These are phyloP conservation scores for Emergomyces africanus DNA, from an alignment of 2,329 filamentous ascomycete species.

Conservation along the genomic window DNA sequence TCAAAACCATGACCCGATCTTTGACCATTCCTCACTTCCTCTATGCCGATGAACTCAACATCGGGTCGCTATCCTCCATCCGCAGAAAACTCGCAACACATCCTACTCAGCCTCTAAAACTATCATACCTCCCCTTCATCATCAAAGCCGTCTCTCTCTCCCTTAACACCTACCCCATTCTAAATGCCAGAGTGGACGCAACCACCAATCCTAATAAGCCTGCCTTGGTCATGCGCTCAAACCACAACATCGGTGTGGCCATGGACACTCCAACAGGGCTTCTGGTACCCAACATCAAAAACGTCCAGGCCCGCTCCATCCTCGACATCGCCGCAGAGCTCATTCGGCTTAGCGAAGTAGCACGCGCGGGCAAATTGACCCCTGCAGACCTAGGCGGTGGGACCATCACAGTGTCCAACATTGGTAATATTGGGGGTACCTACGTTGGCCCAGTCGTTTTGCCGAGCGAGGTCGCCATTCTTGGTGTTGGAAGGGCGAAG, in stretches of 20 bases:
- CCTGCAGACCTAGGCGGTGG: constrained; percentile 67
- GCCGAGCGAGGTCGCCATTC: constrained; percentile 77
- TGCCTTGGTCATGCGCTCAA: constrained; percentile 60
- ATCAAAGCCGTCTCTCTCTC: constrained; percentile 89
- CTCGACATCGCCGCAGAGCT: constrained; percentile 67
- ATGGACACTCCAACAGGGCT: constrained; percentile 87
- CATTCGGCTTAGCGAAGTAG: constrained; percentile 57
- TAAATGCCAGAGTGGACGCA: constrained; percentile 73
- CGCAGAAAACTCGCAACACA: constrained; percentile 52
- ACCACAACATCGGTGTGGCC: constrained; percentile 91
- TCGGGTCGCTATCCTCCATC: constrained; percentile 59
- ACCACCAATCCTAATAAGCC: constrained; percentile 51
- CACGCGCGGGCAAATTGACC: constrained; percentile 59
- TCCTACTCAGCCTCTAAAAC: constrained; percentile 42
- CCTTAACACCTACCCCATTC: constrained; percentile 65
- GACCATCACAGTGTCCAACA: constrained; percentile 93
- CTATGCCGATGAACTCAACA: constrained; percentile 80
- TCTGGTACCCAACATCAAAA: constrained; percentile 80
- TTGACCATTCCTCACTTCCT: constrained; percentile 89
- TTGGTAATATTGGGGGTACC: constrained; percentile 86
- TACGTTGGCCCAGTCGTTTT: constrained; percentile 88
- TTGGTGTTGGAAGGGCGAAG: constrained; percentile 74
- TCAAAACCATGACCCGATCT: constrained; percentile 92
- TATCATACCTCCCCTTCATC: constrained; percentile 88
- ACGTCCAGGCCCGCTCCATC: constrained; percentile 67